Percentiles rank a stretch among this genome's conserved stretches.
Evolutionary conservation across 2,329 filamentous ascomycete species (phyloP).

Genomic region (Fusarium transvaalense): DNA sequence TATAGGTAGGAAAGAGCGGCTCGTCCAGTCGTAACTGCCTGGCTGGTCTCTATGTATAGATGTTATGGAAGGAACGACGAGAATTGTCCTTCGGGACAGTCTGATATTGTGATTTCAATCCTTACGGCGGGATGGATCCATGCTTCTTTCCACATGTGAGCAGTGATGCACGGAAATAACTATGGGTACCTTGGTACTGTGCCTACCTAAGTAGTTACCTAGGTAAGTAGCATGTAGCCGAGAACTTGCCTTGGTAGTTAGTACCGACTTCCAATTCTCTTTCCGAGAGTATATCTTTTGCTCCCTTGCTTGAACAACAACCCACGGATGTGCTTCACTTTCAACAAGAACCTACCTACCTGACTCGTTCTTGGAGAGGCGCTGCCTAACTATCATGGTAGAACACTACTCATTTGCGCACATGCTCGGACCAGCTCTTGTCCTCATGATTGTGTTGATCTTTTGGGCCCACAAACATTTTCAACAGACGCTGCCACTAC

Average conservation of each 20-base stretch:
- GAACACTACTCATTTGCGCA: conserved; percentile 14
- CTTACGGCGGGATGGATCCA: not conserved
- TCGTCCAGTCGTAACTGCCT: not conserved
- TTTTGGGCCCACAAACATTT: conserved; percentile 15
- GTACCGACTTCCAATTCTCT: not conserved
- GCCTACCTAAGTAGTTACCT: too few species aligned
- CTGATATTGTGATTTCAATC: not conserved
- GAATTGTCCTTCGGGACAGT: too few species aligned
- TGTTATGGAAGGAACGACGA: not conserved
- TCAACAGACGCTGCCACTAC: conserved; percentile 36
- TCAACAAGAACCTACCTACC: not conserved
- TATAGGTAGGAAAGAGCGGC: too few species aligned
- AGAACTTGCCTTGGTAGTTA: not conserved
- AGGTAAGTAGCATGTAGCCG: too few species aligned
- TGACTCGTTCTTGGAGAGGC: not conserved
- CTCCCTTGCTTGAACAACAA: not conserved
- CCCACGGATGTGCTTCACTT: not conserved
- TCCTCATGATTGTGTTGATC: conserved; percentile 16
- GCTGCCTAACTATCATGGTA: conserved; percentile 13
- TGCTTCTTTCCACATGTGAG: not conserved
- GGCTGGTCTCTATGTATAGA: not conserved
- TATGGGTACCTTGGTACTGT: not conserved
- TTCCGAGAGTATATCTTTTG: not conserved
- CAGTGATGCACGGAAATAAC: not conserved
- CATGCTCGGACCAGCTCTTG: conserved; percentile 22